A percentile compares a stretch with the other conserved stretches of the same genome.
These are phyloP conservation scores for Bruguiera hainesii DNA, from an alignment of 441 rosid genomes.

Conservation along the genomic window DNA sequence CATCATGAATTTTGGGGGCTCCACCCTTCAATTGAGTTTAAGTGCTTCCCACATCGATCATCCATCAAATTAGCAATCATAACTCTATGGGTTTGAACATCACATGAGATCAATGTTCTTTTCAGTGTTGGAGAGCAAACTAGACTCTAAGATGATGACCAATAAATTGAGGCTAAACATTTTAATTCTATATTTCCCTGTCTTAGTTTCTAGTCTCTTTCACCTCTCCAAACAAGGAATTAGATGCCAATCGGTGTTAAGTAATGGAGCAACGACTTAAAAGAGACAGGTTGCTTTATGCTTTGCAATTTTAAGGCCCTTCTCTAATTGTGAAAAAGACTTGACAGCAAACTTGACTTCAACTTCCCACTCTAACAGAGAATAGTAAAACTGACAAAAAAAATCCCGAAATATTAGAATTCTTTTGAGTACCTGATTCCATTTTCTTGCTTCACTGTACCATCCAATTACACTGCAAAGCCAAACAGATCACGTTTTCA, in stretches of 20 bases:
- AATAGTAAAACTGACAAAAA: not conserved
- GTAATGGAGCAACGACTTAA: not conserved
- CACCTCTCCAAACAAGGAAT: not conserved
- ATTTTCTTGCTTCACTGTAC: constrained; percentile 84
- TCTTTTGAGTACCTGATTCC: constrained; percentile 66
- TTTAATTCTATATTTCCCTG: too few species aligned
- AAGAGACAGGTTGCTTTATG: not conserved
- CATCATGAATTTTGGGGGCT: constrained; percentile 8
- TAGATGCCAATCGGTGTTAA: constrained; percentile 6
- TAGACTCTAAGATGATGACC: not conserved
- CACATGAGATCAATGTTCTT: constrained; percentile 18
- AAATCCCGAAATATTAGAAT: not conserved
- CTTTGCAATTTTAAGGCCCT: not conserved
- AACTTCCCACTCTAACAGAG: not conserved
- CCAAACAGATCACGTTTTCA: not conserved
- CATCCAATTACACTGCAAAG: constrained; percentile 63
- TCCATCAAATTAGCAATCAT: constrained; percentile 1
- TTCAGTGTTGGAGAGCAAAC: constrained; percentile 16
- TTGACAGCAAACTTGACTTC: not conserved
- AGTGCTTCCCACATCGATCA: not conserved
- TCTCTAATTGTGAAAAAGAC: not conserved
- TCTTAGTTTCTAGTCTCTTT: too few species aligned
- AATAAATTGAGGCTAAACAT: not conserved
- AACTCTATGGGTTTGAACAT: constrained; percentile 11
- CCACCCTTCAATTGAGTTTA: constrained; percentile 15